Percentiles rank a stretch among this genome's conserved stretches.
These are phyloP conservation scores for Curvularia lunata DNA, from an alignment of 2,329 filamentous ascomycete genomes.

Conservation along the genomic window DNA sequence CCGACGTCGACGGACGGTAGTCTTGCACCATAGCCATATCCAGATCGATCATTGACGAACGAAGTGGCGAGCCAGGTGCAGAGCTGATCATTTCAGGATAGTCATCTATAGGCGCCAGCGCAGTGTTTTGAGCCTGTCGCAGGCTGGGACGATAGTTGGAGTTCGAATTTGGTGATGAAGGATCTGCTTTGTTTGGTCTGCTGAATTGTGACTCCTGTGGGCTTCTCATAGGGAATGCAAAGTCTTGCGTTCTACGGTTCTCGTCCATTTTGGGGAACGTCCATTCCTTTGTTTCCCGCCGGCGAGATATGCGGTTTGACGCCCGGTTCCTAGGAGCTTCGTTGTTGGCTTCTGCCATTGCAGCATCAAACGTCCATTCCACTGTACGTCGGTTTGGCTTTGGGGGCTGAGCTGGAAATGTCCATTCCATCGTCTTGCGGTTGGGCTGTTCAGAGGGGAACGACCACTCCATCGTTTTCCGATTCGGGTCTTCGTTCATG, in stretches of 20 bases:
- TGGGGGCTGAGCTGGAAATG: constrained; percentile 49
- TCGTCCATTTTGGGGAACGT: constrained; percentile 32
- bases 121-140: constrained; percentile 52
- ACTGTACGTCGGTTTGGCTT: constrained; percentile 53
- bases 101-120: constrained; percentile 48
- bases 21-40: constrained; percentile 50
- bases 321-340: constrained; percentile 38
- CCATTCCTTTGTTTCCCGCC: constrained; percentile 45
- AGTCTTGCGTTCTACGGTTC: constrained; percentile 45
- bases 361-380: constrained; percentile 57
- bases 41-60: constrained; percentile 55
- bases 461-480: constrained; percentile 62
- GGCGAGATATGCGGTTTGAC: constrained; percentile 40
- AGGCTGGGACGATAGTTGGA: constrained; percentile 42
- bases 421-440: constrained; percentile 61
- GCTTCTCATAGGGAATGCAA: constrained; percentile 41
- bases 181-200: too few relatives aligned
- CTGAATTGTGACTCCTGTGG: constrained; percentile 33
- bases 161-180: too few relatives aligned
- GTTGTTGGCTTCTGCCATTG: constrained; percentile 50
- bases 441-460: constrained; percentile 51
- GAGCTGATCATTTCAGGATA: constrained; percentile 44
- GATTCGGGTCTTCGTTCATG: constrained; percentile 48
- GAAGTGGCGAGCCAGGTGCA: constrained; percentile 43
- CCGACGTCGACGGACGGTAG: constrained; percentile 54